A percentile compares a stretch with the other conserved stretches of the same genome.
These are phyloP conservation scores for Coemansia sp. DNA, from an alignment of 192 early-diverging fungal species.

Conservation along the genomic window DNA sequence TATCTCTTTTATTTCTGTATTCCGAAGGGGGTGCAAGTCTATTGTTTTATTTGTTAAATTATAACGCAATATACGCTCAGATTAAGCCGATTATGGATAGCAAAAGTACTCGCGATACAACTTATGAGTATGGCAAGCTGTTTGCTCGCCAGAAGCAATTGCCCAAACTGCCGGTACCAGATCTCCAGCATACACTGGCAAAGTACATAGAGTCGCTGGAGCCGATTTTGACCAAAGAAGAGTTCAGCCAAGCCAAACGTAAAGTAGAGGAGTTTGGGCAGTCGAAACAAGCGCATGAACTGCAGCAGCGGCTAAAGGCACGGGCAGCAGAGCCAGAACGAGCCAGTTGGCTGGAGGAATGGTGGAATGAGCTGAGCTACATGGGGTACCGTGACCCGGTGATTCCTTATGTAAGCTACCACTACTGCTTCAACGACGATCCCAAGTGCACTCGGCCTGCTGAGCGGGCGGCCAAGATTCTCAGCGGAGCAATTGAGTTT, in stretches of 20 bases:
- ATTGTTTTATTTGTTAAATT: too few relatives aligned
- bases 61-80: too few relatives aligned
- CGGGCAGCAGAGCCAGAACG: conserved; percentile 65
- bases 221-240: conserved; percentile 64
- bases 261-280: conserved; percentile 72
- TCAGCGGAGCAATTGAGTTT: conserved; percentile 81
- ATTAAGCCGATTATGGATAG: too few relatives aligned
- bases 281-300: conserved; percentile 70
- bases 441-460: conserved; percentile 66
- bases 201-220: conserved; percentile 78
- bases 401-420: conserved; percentile 95
- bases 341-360: conserved; percentile 90
- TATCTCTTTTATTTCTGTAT: too few relatives aligned
- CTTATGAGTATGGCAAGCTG: conserved; percentile 54
- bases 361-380: conserved; percentile 97
- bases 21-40: too few relatives aligned
- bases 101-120: conserved; percentile 7
- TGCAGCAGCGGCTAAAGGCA: conserved; percentile 78
- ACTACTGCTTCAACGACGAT: conserved; percentile 90
- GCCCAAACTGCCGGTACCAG: conserved; percentile 86
- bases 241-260: conserved; percentile 63
- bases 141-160: conserved; percentile 66
- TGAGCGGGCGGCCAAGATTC: conserved; percentile 82
- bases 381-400: conserved; percentile 93
- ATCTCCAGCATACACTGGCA: conserved; percentile 68